A percentile compares a stretch with the other conserved stretches of the same genome.
Conservation (phyloP, 148 eudicot species). For the Pouteria glomerata region DNA sequence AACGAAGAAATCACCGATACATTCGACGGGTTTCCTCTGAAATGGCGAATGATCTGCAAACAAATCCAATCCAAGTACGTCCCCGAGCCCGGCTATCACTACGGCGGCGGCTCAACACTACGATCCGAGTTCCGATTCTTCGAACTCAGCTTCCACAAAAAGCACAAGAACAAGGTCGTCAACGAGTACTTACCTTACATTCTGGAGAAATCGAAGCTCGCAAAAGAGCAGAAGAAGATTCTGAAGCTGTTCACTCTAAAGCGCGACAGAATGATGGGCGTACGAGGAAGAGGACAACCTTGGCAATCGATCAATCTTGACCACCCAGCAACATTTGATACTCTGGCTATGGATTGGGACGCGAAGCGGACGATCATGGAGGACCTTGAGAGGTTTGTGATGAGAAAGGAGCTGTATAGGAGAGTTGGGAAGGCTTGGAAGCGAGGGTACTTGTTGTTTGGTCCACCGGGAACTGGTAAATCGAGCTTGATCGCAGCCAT, state of each 20-base stretch:
- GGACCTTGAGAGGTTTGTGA: slow-evolving; percentile 24
- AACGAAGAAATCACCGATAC: slow-evolving; percentile 19
- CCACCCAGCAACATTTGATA: slow-evolving; percentile 25
- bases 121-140: slow-evolving; percentile 9
- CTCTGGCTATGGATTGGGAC: slow-evolving; percentile 17
- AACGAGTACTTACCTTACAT: slow-evolving; percentile 15
- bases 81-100: neutral
- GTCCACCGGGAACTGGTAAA: too few species aligned
- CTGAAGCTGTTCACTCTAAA: slow-evolving; percentile 17
- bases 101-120: neutral
- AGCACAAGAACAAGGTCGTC: slow-evolving; percentile 11
- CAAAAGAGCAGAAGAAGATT: slow-evolving; percentile 14
- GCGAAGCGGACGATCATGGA: slow-evolving; percentile 9
- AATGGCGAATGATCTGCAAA: slow-evolving; percentile 15
- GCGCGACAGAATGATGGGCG: neutral
- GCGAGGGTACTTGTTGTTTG: slow-evolving; percentile 30
- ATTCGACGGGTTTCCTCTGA: slow-evolving; percentile 15
- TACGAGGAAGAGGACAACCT: neutral
- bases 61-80: slow-evolving; percentile 1
- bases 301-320: slow-evolving; percentile 23
- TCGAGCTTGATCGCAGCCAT: too few species aligned
- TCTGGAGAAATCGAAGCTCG: slow-evolving; percentile 5
- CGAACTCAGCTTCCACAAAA: slow-evolving; percentile 18
- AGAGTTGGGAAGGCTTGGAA: too few species aligned
- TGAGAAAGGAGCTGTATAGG: slow-evolving; percentile 21